Evolutionary conservation across 768 basidiomycete genomes (phyloP).

Genomic region (Candolleomyces efflorescens): DNA sequence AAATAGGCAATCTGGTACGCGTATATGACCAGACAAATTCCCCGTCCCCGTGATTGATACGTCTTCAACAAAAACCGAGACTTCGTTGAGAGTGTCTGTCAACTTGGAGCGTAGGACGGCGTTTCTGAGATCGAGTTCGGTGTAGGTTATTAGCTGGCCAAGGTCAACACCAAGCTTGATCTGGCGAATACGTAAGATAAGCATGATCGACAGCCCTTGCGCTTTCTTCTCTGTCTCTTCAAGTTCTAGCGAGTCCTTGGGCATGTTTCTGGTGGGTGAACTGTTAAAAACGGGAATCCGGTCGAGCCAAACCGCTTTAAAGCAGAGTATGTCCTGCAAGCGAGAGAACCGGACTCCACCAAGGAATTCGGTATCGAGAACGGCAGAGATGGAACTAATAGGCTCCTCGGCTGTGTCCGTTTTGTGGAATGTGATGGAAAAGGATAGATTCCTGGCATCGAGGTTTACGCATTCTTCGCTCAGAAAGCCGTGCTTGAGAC

Average conservation of each 20-base stretch:
- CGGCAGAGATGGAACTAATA: conserved; percentile 60
- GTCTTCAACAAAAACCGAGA: conserved; percentile 61
- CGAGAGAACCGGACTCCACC: conserved; percentile 80
- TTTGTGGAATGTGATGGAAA: conserved; percentile 69
- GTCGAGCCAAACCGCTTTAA: conserved; percentile 94
- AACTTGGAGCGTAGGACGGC: conserved; percentile 64
- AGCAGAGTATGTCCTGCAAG: conserved; percentile 87
- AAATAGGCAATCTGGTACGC: conserved; percentile 69
- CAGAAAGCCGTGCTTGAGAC: conserved; percentile 80
- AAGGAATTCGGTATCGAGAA: conserved; percentile 82
- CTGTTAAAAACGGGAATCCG: conserved; percentile 72
- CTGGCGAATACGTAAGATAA: conserved; percentile 68
- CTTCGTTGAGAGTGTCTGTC: conserved; percentile 54
- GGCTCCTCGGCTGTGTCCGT: conserved; percentile 32
- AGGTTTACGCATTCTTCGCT: conserved; percentile 81
- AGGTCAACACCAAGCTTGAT: conserved; percentile 78
- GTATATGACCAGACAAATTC: conserved; percentile 65
- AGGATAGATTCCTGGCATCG: conserved; percentile 76
- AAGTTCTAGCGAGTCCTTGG: conserved; percentile 10
- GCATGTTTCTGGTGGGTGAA: conserved; percentile 20
- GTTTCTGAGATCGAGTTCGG: conserved; percentile 61
- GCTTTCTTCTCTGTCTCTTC: conserved; percentile 15
- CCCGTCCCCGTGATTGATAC: conserved; percentile 68
- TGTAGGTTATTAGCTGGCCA: conserved; percentile 76
- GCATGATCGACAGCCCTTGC: conserved; percentile 50